Conservation (phyloP, 75 land plant species). For the Selaginella moellendorffii region DNA sequence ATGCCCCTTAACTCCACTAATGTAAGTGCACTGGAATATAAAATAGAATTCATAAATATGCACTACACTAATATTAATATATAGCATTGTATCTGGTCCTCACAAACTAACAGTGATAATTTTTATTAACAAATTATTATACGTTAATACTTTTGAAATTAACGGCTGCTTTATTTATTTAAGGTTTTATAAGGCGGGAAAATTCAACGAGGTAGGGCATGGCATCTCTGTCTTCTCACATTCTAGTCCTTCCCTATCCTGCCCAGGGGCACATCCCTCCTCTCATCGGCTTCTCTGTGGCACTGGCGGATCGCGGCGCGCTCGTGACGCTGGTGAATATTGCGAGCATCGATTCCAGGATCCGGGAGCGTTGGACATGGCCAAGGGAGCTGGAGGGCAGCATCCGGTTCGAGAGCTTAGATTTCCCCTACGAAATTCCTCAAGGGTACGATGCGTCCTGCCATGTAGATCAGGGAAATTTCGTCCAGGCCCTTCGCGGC, state of each 20-base stretch:
- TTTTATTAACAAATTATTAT: no score
- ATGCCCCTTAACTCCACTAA: no score
- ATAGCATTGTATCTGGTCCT: no score
- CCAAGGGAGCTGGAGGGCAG: neutral
- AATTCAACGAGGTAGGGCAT: no score
- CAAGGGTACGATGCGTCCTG: neutral
- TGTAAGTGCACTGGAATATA: no score
- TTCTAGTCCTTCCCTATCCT: neutral
- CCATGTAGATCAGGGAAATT: neutral
- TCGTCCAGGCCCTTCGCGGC: neutral
- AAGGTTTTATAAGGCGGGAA: no score
- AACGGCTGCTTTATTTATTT: no score
- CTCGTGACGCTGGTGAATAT: neutral
- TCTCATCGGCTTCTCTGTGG: neutral
- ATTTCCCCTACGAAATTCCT: neutral
- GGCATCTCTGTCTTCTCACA: no score
- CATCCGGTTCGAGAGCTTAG: neutral
- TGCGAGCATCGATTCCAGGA: neutral
- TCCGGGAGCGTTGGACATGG: neutral
- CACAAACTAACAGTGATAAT: no score
- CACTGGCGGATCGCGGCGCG: neutral
- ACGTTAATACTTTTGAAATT: no score
- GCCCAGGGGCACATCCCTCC: slow-evolving; percentile 6
- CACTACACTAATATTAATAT: no score
- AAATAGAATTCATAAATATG: no score